These are phyloP conservation scores for Rhodotorula babjevae DNA, from an alignment of 768 basidiomycete genomes.

Conservation along the genomic window DNA sequence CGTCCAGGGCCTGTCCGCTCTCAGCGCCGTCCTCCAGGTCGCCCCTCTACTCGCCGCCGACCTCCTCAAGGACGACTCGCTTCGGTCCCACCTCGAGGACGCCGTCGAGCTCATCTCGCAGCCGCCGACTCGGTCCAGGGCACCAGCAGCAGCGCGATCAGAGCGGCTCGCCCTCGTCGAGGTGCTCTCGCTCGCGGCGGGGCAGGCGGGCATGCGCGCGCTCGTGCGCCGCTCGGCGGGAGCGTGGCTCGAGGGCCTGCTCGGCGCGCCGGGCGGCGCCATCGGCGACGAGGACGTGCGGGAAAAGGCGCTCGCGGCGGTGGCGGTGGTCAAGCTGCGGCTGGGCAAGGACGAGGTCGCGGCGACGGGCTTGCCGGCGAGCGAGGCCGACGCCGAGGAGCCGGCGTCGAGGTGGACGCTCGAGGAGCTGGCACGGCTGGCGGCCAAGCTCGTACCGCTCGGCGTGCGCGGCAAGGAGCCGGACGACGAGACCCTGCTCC, in stretches of 20 bases:
- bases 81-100: constrained; percentile 64
- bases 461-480: constrained; percentile 15
- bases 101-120: constrained; percentile 44
- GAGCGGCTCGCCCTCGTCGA: constrained; percentile 64
- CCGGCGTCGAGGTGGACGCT: constrained; percentile 56
- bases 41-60: constrained; percentile 63
- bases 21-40: constrained; percentile 78
- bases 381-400: constrained; percentile 46
- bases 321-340: constrained; percentile 73
- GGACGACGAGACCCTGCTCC: constrained; percentile 53
- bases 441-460: constrained; percentile 1
- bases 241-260: constrained; percentile 64
- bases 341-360: constrained; percentile 48
- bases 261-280: constrained; percentile 49
- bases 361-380: constrained; percentile 19
- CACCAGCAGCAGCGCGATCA: constrained; percentile 49
- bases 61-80: constrained; percentile 62
- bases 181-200: constrained; percentile 68
- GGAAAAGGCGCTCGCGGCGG: constrained; percentile 58
- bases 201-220: constrained; percentile 66
- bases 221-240: constrained; percentile 57
- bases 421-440: constrained; percentile 55
- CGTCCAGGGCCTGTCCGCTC: constrained; percentile 60
- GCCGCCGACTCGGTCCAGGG: constrained; percentile 50
- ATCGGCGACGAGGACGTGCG: constrained; percentile 28